Evolutionary conservation across 345 rosid genomes (phyloP), one percentile per base, ranked within the genome.

Genomic region (Lepidium aucheri): DNA sequence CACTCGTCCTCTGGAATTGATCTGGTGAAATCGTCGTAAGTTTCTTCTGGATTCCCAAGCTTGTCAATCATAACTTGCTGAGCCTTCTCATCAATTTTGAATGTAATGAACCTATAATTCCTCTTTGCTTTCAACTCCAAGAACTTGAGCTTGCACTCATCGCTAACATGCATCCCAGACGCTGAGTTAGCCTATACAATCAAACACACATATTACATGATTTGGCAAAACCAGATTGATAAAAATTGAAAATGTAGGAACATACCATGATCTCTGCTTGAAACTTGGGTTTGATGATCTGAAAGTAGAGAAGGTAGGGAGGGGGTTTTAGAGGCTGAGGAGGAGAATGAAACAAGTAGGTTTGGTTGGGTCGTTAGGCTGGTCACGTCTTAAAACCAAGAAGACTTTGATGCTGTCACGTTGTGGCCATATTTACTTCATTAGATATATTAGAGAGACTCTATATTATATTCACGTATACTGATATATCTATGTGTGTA

Each of bases 91-190:
- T 87, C 84, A 30, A 87, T 85, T 72, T 83, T 85, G 81, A 78
- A 85, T 63, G 82, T 80, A 7, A 87, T 80, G 79, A 79, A 85
- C 63, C 89, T 75, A 34, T 82, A 56, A 57, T 76, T 85, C 65
- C 91, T 83, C 77, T 83, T 87, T 34, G 93, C 73, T 73, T 87
- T 85, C 39, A 87, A 80, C 60, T 87, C 94, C 76, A 74, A 64
- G 71, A 87, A 87, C 73, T 76, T 87, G 42, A 83, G 82, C 79
- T 85, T 87, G 82, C 94, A 87, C n/a, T 85, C 90, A 41, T 85
- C 94, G 20, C 54, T 20, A 53, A 85, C 94, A 0, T 83, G 88
- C 90, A 87, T 85, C 40, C 90, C 94, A 12, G 94, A 87, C 8
- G 84, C 71, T 39, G 90, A 69, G 63, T 87, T 87, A 18, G 94